Conservation (phyloP, 805 yeast species). For the Ogataea pilisensis region DNA sequence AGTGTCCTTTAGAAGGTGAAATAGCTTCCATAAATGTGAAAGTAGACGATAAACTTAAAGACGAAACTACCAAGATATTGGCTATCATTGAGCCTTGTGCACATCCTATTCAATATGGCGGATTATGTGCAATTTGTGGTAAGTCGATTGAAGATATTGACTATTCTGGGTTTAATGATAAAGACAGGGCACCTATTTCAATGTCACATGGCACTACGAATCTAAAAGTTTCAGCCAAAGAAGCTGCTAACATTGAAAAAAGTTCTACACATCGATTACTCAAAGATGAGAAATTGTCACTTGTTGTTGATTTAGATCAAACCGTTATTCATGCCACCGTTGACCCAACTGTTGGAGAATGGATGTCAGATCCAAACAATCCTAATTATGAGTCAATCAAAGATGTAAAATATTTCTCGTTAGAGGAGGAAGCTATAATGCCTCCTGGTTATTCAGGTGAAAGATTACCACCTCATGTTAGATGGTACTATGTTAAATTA, state of each 20-base stretch:
- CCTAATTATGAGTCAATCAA: slow-evolving; percentile 83
- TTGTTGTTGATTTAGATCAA: slow-evolving; percentile 96
- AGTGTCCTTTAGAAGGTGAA: slow-evolving; percentile 76
- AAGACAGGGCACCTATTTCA: slow-evolving; percentile 75
- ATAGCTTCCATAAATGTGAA: slow-evolving; percentile 47
- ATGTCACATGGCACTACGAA: slow-evolving; percentile 89
- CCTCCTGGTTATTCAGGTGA: slow-evolving; percentile 62
- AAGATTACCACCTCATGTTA: slow-evolving; percentile 50
- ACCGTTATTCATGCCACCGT: slow-evolving; percentile 97
- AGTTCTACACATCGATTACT: slow-evolving; percentile 57
- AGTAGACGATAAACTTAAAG: slow-evolving; percentile 58
- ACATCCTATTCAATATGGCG: slow-evolving; percentile 92
- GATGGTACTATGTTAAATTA: slow-evolving; percentile 90
- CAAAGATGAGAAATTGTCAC: slow-evolving; percentile 63
- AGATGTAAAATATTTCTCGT: slow-evolving; percentile 72
- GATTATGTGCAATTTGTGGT: slow-evolving; percentile 92
- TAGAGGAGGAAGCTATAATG: slow-evolving; percentile 68
- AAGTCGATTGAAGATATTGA: slow-evolving; percentile 70
- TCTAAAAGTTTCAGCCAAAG: slow-evolving; percentile 75
- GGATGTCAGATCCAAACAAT: slow-evolving; percentile 83
- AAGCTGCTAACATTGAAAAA: slow-evolving; percentile 81
- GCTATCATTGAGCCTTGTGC: slow-evolving; percentile 76
- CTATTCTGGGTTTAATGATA: slow-evolving; percentile 63
- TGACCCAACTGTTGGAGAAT: slow-evolving; percentile 94
- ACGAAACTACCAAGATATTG: slow-evolving; percentile 42